A percentile compares a stretch with the other conserved stretches of the same genome.
Evolutionary conservation across 345 rosid species (phyloP).

Genomic region (Moricandia moricandioides): DNA sequence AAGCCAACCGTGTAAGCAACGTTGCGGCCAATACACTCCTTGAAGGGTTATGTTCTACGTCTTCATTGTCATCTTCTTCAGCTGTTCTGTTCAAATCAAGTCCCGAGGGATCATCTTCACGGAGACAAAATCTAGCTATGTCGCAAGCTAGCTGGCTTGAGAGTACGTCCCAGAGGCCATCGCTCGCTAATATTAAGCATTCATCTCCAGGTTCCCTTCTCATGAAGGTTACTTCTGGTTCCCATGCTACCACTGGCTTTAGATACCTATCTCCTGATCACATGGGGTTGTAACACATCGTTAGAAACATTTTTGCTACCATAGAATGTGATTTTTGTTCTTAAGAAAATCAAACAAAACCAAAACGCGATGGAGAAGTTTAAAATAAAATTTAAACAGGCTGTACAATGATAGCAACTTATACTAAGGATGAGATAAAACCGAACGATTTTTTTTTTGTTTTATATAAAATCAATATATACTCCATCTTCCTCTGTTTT

Average conservation of each 20-base stretch:
- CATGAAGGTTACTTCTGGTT: constrained; percentile 56
- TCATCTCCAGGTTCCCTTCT: constrained; percentile 59
- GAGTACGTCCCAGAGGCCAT: constrained; percentile 82
- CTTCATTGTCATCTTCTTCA: constrained; percentile 21
- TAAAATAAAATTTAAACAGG: not conserved
- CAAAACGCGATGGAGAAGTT: not conserved
- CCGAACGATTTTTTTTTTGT: not conserved
- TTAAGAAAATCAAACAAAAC: too few species aligned
- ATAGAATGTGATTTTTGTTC: too few species aligned
- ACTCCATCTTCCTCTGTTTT: not conserved
- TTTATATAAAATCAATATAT: not conserved
- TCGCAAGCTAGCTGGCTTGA: constrained; percentile 63
- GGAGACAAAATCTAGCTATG: constrained; percentile 56
- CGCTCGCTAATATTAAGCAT: constrained; percentile 70
- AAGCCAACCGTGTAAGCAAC: constrained; percentile 67
- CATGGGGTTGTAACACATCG: not conserved
- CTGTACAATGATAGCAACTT: not conserved
- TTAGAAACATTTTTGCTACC: not conserved
- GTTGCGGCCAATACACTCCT: constrained; percentile 61
- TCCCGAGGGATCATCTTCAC: constrained; percentile 16
- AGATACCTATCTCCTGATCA: constrained; percentile 63
- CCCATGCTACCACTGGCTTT: constrained; percentile 63
- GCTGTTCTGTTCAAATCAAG: constrained; percentile 23
- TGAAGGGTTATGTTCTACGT: constrained; percentile 42
- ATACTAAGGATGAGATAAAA: not conserved